Conservation (phyloP, 495 filamentous ascomycete species). For the Penicillium daleae region DNA sequence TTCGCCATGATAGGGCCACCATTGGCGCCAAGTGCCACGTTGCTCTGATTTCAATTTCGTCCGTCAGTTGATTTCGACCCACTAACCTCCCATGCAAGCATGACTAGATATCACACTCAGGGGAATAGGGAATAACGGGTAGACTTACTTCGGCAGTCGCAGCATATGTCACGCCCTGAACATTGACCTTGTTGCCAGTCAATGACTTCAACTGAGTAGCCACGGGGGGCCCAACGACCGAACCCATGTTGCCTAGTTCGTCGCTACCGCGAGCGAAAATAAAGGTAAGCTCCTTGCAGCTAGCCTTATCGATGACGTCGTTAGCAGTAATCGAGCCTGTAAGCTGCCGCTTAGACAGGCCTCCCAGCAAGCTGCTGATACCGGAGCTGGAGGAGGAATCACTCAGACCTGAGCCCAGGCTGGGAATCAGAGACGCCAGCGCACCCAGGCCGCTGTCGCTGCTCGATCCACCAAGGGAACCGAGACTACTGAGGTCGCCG, state of each 20-base stretch:
- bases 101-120: neutral
- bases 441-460: slow-evolving; percentile 14
- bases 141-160: slow-evolving; percentile 41
- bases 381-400: slow-evolving; percentile 5
- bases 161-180: slow-evolving; percentile 63
- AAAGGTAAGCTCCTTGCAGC: slow-evolving; percentile 54
- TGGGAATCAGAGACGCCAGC: slow-evolving; percentile 10
- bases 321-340: slow-evolving; percentile 44
- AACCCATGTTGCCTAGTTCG: slow-evolving; percentile 61
- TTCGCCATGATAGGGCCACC: slow-evolving; percentile 53
- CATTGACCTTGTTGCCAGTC: slow-evolving; percentile 43
- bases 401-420: slow-evolving; percentile 10
- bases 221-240: slow-evolving; percentile 59
- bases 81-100: neutral
- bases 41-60: slow-evolving; percentile 37
- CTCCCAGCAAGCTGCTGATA: slow-evolving; percentile 8
- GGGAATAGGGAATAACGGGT: neutral
- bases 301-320: slow-evolving; percentile 42
- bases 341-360: slow-evolving; percentile 8
- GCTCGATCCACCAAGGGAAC: slow-evolving; percentile 6
- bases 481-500: slow-evolving; percentile 2
- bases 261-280: slow-evolving; percentile 63
- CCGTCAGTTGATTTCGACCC: neutral
- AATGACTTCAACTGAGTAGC: slow-evolving; percentile 48
- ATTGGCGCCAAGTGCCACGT: slow-evolving; percentile 45